These are phyloP conservation scores for Neurospora sp. DNA, from an alignment of 495 filamentous ascomycete species.

Conservation along the genomic window DNA sequence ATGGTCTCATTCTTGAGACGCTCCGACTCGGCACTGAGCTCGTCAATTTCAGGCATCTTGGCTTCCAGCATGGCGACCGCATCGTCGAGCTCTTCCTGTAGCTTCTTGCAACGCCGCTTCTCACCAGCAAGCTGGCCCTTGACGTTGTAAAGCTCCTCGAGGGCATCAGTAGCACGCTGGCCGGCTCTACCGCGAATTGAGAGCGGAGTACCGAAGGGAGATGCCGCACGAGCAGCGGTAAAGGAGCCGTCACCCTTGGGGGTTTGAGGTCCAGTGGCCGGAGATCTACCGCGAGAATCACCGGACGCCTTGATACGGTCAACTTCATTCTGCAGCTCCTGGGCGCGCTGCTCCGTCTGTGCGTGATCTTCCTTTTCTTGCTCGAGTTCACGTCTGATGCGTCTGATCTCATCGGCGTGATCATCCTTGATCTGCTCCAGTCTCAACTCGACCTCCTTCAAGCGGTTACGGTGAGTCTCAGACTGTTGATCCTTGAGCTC, in stretches of 20 bases:
- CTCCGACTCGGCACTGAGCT: conserved; percentile 56
- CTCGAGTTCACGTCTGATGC: conserved; percentile 68
- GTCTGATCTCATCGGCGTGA: conserved; percentile 69
- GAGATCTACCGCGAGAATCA: conserved; percentile 20
- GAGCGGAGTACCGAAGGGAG: conserved; percentile 43
- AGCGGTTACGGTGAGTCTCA: conserved; percentile 64
- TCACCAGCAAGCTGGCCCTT: conserved; percentile 50
- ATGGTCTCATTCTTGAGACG: conserved; percentile 62
- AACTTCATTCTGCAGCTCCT: conserved; percentile 65
- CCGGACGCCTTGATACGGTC: conserved; percentile 46
- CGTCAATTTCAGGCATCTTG: conserved; percentile 56
- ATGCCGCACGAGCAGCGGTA: conserved; percentile 29
- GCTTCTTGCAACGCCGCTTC: conserved; percentile 57
- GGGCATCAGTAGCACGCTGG: conserved; percentile 38
- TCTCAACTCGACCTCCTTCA: conserved; percentile 69
- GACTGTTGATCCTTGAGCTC: conserved; percentile 78
- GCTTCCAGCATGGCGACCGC: conserved; percentile 61
- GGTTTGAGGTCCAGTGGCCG: conserved; percentile 44
- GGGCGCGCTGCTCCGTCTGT: conserved; percentile 55
- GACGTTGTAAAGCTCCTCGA: conserved; percentile 44
- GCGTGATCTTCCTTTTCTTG: conserved; percentile 65
- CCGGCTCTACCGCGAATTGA: conserved; percentile 37
- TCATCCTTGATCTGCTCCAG: conserved; percentile 74
- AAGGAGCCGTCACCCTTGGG: conserved; percentile 46
- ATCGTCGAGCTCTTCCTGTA: conserved; percentile 67